phyloP scores from a whole-genome alignment of 192 early-diverging fungal species.

The Kappamyces sp. region DNA sequence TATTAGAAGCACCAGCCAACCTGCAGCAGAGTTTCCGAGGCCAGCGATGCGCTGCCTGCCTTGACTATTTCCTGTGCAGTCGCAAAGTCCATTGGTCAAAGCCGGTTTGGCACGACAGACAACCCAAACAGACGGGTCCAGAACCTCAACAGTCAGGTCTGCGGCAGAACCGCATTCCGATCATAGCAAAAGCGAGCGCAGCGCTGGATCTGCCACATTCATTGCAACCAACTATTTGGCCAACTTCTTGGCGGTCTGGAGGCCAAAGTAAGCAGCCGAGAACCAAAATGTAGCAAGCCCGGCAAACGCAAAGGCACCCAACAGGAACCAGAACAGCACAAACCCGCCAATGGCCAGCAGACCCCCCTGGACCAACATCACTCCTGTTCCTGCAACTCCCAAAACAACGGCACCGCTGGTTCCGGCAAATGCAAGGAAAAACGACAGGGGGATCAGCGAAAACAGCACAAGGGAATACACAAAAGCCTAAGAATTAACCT shows the following conservation, averaged over 20 bases:
- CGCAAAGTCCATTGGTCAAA: no score
- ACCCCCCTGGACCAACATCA: conserved; percentile 35
- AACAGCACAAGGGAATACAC: conserved; percentile 29
- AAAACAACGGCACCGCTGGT: conserved; percentile 23
- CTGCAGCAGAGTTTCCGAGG: no score
- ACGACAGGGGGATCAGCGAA: conserved; percentile 26
- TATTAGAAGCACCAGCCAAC: no score
- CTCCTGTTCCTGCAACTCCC: conserved; percentile 30
- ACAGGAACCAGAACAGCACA: conserved; percentile 34
- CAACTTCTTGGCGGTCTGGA: conserved; percentile 29
- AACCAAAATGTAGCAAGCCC: conserved; percentile 38
- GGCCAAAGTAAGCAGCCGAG: conserved; percentile 34
- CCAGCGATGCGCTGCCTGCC: no score
- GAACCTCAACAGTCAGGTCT: no score
- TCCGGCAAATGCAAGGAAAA: conserved; percentile 28
- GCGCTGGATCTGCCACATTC: no score
- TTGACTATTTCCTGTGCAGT: no score
- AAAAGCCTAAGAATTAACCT: conserved; percentile 25
- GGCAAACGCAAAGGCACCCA: conserved; percentile 30
- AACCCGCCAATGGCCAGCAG: conserved; percentile 35
- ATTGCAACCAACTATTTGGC: conserved; percentile 3
- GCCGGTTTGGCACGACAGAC: no score
- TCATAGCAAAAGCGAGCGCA: no score
- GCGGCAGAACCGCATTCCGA: no score
- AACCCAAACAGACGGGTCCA: no score